Evolutionary conservation across 106 monocot genomes (phyloP), one percentile per base, ranked within the genome.

Genomic region (Ottelia alismoides): DNA sequence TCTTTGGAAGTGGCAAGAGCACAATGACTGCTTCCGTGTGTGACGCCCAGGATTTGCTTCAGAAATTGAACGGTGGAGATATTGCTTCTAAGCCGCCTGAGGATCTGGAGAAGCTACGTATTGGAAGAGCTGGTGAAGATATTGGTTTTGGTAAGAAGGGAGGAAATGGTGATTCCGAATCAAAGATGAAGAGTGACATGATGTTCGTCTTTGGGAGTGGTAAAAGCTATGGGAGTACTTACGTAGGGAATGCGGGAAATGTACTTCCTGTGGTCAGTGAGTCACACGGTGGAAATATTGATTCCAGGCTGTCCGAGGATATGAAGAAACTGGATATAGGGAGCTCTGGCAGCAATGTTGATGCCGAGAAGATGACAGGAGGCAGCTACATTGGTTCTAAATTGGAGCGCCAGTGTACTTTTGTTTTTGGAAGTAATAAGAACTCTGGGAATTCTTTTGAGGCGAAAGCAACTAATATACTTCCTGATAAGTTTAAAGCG

Each of bases 241-340:
- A n/a, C n/a, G n/a, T n/a, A n/a, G n/a, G n/a, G n/a, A n/a, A n/a
- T n/a, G n/a, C 0, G 22, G 27, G 26, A 46, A 24, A 1, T 27
- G 29, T 28, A 23, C 22, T 17, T 11, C 56, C 11, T 32, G 28
- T 25, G 16, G 31, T 55, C 53, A 22, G 48, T 61, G 19, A 20
- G 61, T 27, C 21, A 47, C n/a, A 25, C 27, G 29, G 1, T 59
- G 58, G 52, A 1, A 24, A 16, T 23, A 20, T 21, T 12, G 12
- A 3, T 30, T 56, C 40, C 22, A 45, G n/a, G 25, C 45, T 74
- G 50, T 56, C 47, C 0, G 61, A 67, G 18, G 54, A 74, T 45
- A 67, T 62, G 53, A 60, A 29, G 65, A 65, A 65, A 19, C 22
- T 65, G 40, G 52, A 65, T 45, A 32, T 65, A 23, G 52, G 51